Conservation (phyloP, 306 rosid species). For the Malus domestica region ASM211411v1 NC_041793.1:23219001-23219500, state of each 20-base stretch:
- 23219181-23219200: slow-evolving; percentile 63
- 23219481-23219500: background rate
- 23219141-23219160: slow-evolving; percentile 95
- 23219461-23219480: background rate
- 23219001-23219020: slow-evolving; percentile 70
- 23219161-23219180: slow-evolving; percentile 88
- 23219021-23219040: background rate
- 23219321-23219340: slow-evolving; percentile 67
- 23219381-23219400: slow-evolving; percentile 70
- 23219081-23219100: slow-evolving; percentile 43
- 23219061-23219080: background rate
- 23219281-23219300: background rate
- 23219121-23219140: slow-evolving; percentile 92
- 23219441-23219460: background rate
- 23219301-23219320: slow-evolving; percentile 89
- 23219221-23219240: background rate
- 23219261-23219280: background rate
- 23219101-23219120: slow-evolving; percentile 93
- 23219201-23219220: background rate
- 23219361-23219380: slow-evolving; percentile 98
- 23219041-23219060: background rate
- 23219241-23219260: background rate
- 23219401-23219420: background rate
- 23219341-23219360: slow-evolving; percentile 75
- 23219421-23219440: background rate